phyloP scores from a whole-genome alignment of 148 eudicot species.

The Vaccinium darrowii region DNA sequence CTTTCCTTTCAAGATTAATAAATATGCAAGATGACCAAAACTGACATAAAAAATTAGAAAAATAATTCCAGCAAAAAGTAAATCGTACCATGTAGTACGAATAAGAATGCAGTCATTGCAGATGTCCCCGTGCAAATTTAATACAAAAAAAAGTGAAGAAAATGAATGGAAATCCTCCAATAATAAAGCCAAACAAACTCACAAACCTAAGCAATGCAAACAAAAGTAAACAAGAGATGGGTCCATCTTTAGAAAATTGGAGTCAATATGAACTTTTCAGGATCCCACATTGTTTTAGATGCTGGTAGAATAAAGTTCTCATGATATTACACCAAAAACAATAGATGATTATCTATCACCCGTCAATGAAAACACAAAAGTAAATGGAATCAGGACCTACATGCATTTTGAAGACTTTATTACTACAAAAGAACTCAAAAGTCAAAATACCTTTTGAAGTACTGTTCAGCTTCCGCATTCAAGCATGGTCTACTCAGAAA shows the following conservation, averaged over 20 bases:
- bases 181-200: background rate
- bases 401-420: background rate
- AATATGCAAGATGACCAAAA: background rate
- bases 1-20: background rate
- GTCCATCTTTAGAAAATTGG: conserved; percentile 4
- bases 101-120: background rate
- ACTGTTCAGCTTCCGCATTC: background rate
- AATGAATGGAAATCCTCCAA: background rate
- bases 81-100: background rate
- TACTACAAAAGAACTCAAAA: background rate
- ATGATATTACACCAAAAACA: background rate
- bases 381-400: conserved; percentile 6
- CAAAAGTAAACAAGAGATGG: background rate
- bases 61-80: background rate
- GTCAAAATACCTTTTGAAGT: background rate
- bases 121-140: background rate
- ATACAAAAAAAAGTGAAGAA: background rate
- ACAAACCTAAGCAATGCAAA: background rate
- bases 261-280: conserved; percentile 7
- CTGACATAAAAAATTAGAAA: background rate
- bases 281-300: background rate
- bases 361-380: background rate
- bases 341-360: background rate
- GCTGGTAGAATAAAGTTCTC: conserved; percentile 11
- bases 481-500: background rate